These are phyloP conservation scores for Polytolypa hystricis DNA, from an alignment of 2,329 filamentous ascomycete species.

Conservation along the genomic window DNA sequence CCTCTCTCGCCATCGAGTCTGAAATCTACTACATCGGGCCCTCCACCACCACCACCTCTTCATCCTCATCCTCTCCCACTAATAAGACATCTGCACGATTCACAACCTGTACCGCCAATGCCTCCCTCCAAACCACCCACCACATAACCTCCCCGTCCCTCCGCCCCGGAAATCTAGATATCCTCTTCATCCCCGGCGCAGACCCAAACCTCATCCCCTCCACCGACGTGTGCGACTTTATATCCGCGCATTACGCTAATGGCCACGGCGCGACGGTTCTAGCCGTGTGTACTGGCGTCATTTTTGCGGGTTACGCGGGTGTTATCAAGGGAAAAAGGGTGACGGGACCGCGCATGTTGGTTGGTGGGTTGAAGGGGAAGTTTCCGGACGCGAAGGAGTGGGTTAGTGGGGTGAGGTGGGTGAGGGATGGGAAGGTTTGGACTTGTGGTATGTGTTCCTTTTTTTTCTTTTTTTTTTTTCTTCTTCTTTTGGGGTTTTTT, in stretches of 20 bases:
- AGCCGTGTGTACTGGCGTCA: conserved; percentile 18
- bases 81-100: no score
- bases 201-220: conserved; percentile 20
- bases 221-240: conserved; percentile 20
- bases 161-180: conserved; percentile 25
- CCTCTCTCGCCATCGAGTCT: no score
- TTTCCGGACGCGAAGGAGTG: conserved; percentile 20
- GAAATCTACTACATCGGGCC: no score
- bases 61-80: background rate
- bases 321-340: conserved; percentile 13
- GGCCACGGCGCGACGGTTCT: conserved; percentile 18
- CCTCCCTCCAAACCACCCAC: conserved; percentile 20
- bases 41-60: no score
- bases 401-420: no score
- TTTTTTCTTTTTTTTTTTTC: background rate
- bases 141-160: conserved; percentile 19
- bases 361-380: conserved; percentile 13
- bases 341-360: conserved; percentile 16
- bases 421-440: no score
- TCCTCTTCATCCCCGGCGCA: conserved; percentile 29
- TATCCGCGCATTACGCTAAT: conserved; percentile 22
- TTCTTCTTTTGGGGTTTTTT: background rate
- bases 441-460: no score
- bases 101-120: conserved; percentile 16
- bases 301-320: conserved; percentile 16